Percentiles rank a stretch among this genome's conserved stretches.
phyloP scores from a whole-genome alignment of 1,284 basidiomycete genomes.

The Heterobasidion parviporum region DNA sequence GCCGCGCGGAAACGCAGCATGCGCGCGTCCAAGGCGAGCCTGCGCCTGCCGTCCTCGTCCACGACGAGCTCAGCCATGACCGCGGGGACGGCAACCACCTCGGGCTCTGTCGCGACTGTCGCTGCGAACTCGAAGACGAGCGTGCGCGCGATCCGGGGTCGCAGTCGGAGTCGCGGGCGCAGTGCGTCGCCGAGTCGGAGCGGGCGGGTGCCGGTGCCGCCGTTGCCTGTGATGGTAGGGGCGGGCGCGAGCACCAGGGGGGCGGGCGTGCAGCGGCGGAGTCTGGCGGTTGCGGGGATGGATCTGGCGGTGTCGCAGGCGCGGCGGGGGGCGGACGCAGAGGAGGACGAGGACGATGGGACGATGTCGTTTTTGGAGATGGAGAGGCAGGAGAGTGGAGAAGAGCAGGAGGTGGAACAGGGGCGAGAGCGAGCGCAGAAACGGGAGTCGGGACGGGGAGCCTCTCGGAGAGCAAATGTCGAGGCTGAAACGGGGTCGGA shows the following conservation, averaged over 20 bases:
- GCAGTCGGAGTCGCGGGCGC: conserved; percentile 3
- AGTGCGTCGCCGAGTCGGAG: conserved; percentile 3
- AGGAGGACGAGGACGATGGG: neutral
- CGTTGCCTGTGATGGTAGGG: conserved; percentile 10
- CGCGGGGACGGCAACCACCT: neutral
- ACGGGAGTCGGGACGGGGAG: neutral
- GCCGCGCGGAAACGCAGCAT: conserved; percentile 53
- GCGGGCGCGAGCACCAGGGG: conserved; percentile 2
- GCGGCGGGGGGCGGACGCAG: neutral
- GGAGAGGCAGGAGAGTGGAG: neutral
- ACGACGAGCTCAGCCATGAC: neutral
- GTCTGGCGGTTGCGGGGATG: neutral
- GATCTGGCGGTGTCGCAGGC: too few relatives aligned
- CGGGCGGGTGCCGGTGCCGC: neutral
- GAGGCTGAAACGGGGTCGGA: too few relatives aligned
- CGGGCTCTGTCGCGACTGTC: too few relatives aligned
- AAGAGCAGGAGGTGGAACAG: neutral
- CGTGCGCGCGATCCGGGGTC: too few relatives aligned
- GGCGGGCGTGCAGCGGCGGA: neutral
- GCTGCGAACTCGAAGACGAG: too few relatives aligned
- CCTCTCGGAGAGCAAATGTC: too few relatives aligned
- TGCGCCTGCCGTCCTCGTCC: conserved; percentile 34
- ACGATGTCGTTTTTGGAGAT: neutral
- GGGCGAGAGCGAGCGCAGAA: neutral
- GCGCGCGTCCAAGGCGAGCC: conserved; percentile 48